Evolutionary conservation across 176 grass and related monocot species (phyloP).

Genomic region (Poa pratensis): DNA sequence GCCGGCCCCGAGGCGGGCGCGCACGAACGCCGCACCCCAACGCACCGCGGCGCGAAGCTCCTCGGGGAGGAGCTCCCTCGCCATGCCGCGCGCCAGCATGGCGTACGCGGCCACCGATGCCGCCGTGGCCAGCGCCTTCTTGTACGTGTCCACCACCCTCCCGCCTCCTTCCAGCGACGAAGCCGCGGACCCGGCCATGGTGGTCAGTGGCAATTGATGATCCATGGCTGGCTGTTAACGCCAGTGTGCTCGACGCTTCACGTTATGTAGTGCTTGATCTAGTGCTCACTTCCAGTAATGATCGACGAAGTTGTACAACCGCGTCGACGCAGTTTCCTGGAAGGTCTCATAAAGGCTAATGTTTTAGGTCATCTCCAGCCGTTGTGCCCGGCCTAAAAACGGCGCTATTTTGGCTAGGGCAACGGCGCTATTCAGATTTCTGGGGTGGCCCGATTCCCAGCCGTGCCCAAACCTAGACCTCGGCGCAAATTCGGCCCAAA

Average conservation of each 20-base stretch:
- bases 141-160: constrained; percentile 49
- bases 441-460: too few relatives aligned
- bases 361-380: too few relatives aligned
- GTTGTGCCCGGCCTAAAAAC: too few relatives aligned
- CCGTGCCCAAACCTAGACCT: too few relatives aligned
- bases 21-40: constrained; percentile 25
- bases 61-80: constrained; percentile 52
- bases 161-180: constrained; percentile 10
- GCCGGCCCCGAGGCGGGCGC: constrained; percentile 27
- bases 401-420: too few relatives aligned
- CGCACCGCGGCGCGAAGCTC: constrained; percentile 47
- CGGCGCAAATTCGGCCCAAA: too few relatives aligned
- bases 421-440: too few relatives aligned
- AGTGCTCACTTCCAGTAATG: too few relatives aligned
- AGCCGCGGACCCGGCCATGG: background rate
- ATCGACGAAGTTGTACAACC: background rate
- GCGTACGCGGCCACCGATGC: constrained; percentile 44
- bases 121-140: constrained; percentile 46
- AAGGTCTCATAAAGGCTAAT: background rate
- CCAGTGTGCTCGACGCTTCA: too few relatives aligned
- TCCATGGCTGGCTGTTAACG: too few relatives aligned
- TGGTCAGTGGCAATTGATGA: background rate
- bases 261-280: too few relatives aligned
- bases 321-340: background rate
- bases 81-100: constrained; percentile 48